Evolutionary conservation across 2,329 filamentous ascomycete genomes (phyloP), one percentile per base, ranked within the genome.

Genomic region (Ophiostoma fasciatum): DNA sequence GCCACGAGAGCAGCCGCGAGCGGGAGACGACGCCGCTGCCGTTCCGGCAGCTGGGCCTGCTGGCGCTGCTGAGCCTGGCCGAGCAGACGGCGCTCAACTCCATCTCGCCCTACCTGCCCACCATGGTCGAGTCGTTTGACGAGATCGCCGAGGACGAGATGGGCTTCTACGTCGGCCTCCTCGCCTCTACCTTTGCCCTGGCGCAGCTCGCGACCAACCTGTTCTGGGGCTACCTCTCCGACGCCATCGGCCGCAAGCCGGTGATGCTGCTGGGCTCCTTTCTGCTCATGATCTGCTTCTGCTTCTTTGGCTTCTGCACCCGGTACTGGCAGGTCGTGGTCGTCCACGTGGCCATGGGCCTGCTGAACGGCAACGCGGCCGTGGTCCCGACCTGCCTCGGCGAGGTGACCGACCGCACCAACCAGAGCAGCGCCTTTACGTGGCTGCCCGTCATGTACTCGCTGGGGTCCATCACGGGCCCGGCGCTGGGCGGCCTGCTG

Each of bases 11-110:
- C 30, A 58, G 59, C n/a, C 46, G 62, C 42, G 58, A 68, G 45
- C 68, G 73, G 20, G 30, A 28, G 8, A 13, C 28, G 7, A 82
- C 83, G 2, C 87, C 88, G 0, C 60, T 98, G 14, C 90, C 90
- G 0, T 74, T 74, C 45, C 74, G 68, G 46, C 90, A 96, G 61
- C 77, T 98, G 42, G 68, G 76, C 5, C 71, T 96, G 11, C 64
- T 98, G 23, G 88, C 88, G 1, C 62, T 94, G 45, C 82, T 98
- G 41, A 87, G 87, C 7, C 67, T 98, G 17, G 81, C 82, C 36
- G 90, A 98, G 54, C 90, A 98, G 63, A 96, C 88, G 0, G 90
- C 90, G 1, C 70, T 98, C 51, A 98, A 98, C 57, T 94, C 85
- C 17, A 94, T 98, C 50, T 82, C 80, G 10, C 90, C 90, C 1